A percentile compares a stretch with the other conserved stretches of the same genome.
Conservation (phyloP, 768 basidiomycete species). For the Dioszegia aurantiaca region DNA sequence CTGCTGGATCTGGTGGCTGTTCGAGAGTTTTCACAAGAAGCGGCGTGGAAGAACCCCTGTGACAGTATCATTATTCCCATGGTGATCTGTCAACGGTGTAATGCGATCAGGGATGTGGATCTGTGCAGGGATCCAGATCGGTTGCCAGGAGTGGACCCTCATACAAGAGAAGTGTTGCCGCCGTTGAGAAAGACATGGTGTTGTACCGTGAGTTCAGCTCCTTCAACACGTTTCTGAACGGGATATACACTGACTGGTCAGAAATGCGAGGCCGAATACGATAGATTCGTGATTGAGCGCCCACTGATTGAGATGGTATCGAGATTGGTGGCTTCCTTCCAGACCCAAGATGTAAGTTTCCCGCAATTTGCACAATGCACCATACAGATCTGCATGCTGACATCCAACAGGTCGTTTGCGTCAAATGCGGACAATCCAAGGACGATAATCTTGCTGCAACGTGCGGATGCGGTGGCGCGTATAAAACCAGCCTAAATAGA, state of each 20-base stretch:
- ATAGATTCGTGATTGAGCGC: constrained; percentile 81
- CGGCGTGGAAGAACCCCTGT: constrained; percentile 86
- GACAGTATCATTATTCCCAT: constrained; percentile 77
- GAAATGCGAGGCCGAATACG: constrained; percentile 78
- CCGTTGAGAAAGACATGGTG: constrained; percentile 54
- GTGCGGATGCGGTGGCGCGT: constrained; percentile 85
- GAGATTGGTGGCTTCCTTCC: constrained; percentile 67
- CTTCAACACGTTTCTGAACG: constrained; percentile 1
- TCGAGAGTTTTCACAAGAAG: constrained; percentile 80
- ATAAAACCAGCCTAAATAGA: constrained; percentile 69
- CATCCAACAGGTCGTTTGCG: constrained; percentile 62
- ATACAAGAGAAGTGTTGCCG: constrained; percentile 46
- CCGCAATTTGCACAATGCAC: background rate
- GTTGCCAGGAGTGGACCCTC: constrained; percentile 57
- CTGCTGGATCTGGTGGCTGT: constrained; percentile 81
- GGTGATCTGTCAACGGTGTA: constrained; percentile 85
- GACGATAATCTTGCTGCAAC: constrained; percentile 79
- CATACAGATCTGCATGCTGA: background rate
- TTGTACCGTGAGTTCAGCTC: constrained; percentile 49
- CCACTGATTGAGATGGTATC: constrained; percentile 74
- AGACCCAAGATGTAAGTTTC: constrained; percentile 69
- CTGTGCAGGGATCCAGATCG: constrained; percentile 89
- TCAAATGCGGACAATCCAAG: constrained; percentile 85
- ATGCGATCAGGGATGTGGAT: constrained; percentile 82
- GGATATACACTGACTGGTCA: constrained; percentile 60